Conservation (phyloP, 768 basidiomycete species). For the Symmetrospora coprosmae region DNA sequence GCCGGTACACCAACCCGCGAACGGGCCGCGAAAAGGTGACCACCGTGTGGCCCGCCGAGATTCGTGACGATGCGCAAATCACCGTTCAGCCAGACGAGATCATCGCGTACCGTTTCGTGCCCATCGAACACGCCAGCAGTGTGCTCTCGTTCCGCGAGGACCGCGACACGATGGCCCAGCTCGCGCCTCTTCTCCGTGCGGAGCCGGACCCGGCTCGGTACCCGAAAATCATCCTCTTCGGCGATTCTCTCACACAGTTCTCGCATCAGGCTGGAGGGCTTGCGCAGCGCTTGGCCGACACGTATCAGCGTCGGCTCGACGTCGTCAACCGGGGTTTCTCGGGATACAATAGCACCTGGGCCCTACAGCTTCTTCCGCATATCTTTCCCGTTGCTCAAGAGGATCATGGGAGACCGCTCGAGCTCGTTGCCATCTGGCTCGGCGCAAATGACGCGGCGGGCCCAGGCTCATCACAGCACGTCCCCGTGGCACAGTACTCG, state of each 20-base stretch:
- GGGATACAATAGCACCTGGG: background rate
- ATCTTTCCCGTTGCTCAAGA: no score
- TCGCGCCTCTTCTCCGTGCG: background rate
- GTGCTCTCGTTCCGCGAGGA: constrained; percentile 3
- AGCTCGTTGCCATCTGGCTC: background rate
- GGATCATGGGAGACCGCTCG: no score
- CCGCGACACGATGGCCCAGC: background rate
- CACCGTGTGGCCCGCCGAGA: background rate
- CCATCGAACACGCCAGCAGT: background rate
- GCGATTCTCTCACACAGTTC: background rate
- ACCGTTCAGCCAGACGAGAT: constrained; percentile 18
- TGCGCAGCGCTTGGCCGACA: background rate
- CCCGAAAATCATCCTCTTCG: background rate
- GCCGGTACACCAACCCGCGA: background rate
- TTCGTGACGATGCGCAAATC: background rate
- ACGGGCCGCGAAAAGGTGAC: background rate
- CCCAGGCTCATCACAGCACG: background rate
- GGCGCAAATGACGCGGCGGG: background rate
- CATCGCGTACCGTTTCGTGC: background rate
- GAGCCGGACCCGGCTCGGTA: no score
- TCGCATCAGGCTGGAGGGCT: background rate
- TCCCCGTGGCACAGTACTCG: background rate
- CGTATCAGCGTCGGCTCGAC: background rate
- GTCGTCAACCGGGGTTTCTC: background rate
- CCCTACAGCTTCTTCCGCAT: no score